Evolutionary conservation across 2,329 filamentous ascomycete species (phyloP).

Genomic region (Gliomastix tumulicola): DNA sequence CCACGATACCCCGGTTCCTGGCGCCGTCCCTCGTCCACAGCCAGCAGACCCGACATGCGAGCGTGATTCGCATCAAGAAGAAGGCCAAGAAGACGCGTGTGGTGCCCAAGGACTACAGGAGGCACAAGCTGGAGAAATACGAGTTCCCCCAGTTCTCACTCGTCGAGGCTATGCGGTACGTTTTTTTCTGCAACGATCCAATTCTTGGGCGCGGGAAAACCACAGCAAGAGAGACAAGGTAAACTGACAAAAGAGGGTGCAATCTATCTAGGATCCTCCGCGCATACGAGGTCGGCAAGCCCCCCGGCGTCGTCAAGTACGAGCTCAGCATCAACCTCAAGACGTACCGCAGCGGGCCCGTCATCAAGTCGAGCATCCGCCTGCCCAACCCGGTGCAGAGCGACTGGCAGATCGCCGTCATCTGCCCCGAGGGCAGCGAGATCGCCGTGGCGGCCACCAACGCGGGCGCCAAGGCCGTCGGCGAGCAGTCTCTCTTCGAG

Average conservation of each 20-base stretch:
- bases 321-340: conserved; percentile 79
- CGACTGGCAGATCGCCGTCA: conserved; percentile 82
- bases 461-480: conserved; percentile 76
- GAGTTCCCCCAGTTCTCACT: conserved; percentile 65
- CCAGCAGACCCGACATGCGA: conserved; percentile 29
- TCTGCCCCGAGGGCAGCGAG: conserved; percentile 75
- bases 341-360: conserved; percentile 77
- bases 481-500: conserved; percentile 80
- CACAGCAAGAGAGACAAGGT: neutral
- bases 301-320: conserved; percentile 72
- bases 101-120: conserved; percentile 57
- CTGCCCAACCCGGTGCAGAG: conserved; percentile 88
- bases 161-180: conserved; percentile 86
- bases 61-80: conserved; percentile 40
- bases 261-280: too few species aligned
- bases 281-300: conserved; percentile 82
- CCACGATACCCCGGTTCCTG: conserved; percentile 40
- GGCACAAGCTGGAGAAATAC: conserved; percentile 59
- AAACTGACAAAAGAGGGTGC: too few species aligned
- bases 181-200: too few species aligned
- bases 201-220: too few species aligned
- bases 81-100: conserved; percentile 47
- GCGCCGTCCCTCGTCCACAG: conserved; percentile 32
- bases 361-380: conserved; percentile 79
- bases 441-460: conserved; percentile 66